A percentile compares a stretch with the other conserved stretches of the same genome.
These are phyloP conservation scores for Podaxis rugospora DNA, from an alignment of 768 basidiomycete genomes.

Conservation along the genomic window DNA sequence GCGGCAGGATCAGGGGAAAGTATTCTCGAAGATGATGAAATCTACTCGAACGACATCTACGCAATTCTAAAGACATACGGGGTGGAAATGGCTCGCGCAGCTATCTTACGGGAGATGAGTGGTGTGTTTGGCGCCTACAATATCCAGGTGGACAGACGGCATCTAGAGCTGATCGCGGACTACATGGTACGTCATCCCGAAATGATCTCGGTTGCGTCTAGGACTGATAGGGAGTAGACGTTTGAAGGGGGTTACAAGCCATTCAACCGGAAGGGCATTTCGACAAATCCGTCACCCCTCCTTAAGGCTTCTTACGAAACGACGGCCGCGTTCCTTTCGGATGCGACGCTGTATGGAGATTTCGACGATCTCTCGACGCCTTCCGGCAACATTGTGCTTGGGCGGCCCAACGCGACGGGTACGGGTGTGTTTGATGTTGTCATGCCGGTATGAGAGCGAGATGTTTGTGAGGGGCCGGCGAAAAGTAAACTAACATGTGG, in stretches of 20 bases:
- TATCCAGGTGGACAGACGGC: slow-evolving; percentile 91
- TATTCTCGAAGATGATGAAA: slow-evolving; percentile 70
- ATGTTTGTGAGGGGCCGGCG: slow-evolving; percentile 1
- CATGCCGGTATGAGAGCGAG: slow-evolving; percentile 37
- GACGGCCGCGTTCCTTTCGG: slow-evolving; percentile 88
- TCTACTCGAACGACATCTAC: slow-evolving; percentile 95
- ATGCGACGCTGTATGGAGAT: slow-evolving; percentile 92
- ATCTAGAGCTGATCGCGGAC: slow-evolving; percentile 95
- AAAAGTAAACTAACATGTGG: slow-evolving; percentile 11
- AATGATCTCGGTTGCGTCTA: slow-evolving; percentile 20
- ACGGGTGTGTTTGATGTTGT: slow-evolving; percentile 93
- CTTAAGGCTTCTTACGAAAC: slow-evolving; percentile 98
- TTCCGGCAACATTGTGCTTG: slow-evolving; percentile 88
- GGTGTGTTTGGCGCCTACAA: slow-evolving; percentile 93
- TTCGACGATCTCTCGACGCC: slow-evolving; percentile 91
- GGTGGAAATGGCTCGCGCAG: slow-evolving; percentile 91
- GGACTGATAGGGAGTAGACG: slow-evolving; percentile 50
- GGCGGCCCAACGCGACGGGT: slow-evolving; percentile 84
- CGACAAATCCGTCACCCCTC: slow-evolving; percentile 89
- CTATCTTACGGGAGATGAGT: slow-evolving; percentile 88
- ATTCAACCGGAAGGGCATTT: slow-evolving; percentile 95
- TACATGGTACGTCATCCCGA: slow-evolving; percentile 72
- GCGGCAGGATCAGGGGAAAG: slow-evolving; percentile 45
- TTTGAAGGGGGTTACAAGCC: slow-evolving; percentile 98
- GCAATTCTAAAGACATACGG: slow-evolving; percentile 90